phyloP scores from a whole-genome alignment of 768 basidiomycete genomes.

The Boletus coccyginus region DNA sequence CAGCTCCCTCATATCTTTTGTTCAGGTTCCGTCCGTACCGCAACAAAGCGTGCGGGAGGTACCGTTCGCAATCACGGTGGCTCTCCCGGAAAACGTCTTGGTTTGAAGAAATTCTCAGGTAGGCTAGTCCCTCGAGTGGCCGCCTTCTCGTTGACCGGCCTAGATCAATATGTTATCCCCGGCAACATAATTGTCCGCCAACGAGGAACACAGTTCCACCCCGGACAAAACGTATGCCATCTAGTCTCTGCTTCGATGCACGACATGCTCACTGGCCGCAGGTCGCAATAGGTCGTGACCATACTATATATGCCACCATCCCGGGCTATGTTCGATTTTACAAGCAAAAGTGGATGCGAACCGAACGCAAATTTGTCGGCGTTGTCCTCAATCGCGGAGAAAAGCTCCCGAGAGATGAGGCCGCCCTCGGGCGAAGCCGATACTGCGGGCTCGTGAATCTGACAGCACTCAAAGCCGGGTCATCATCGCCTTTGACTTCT shows the following conservation, averaged over 20 bases:
- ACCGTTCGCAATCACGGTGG: slow-evolving; percentile 91
- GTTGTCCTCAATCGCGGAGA: slow-evolving; percentile 82
- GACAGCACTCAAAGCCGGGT: slow-evolving; percentile 31
- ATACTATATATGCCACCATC: slow-evolving; percentile 86
- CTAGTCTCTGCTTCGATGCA: neutral
- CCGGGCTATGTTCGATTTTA: slow-evolving; percentile 97
- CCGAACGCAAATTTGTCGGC: slow-evolving; percentile 79
- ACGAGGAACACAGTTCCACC: slow-evolving; percentile 88
- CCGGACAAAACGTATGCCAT: slow-evolving; percentile 84
- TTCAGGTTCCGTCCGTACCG: slow-evolving; percentile 75
- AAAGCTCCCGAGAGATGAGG: slow-evolving; percentile 80
- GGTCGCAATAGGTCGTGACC: slow-evolving; percentile 92
- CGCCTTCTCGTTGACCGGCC: slow-evolving; percentile 7
- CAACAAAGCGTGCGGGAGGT: slow-evolving; percentile 96
- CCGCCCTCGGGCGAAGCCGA: slow-evolving; percentile 72
- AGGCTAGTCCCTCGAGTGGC: slow-evolving; percentile 16
- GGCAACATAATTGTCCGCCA: slow-evolving; percentile 97
- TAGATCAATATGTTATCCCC: slow-evolving; percentile 89
- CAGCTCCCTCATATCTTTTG: neutral
- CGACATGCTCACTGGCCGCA: slow-evolving; percentile 31
- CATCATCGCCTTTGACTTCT: slow-evolving; percentile 5
- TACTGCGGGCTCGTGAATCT: slow-evolving; percentile 78
- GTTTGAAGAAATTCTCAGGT: slow-evolving; percentile 97
- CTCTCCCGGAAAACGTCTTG: slow-evolving; percentile 89
- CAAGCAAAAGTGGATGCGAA: slow-evolving; percentile 71